phyloP scores from a whole-genome alignment of 495 filamentous ascomycete genomes.

The Lophiostoma macrostomum region DNA sequence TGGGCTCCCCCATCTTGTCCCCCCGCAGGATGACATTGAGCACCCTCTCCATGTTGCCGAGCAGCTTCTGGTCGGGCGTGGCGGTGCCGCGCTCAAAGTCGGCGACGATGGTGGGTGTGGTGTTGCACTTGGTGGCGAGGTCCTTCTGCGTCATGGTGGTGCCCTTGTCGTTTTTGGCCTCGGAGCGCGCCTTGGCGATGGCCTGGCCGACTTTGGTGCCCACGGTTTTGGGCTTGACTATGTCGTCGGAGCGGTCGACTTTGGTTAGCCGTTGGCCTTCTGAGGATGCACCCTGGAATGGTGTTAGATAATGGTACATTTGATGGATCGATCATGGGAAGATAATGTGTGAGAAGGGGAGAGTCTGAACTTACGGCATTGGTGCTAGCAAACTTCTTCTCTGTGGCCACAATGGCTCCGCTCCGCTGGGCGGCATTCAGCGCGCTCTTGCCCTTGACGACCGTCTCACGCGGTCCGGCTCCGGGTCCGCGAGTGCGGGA shows the following conservation, averaged over 20 bases:
- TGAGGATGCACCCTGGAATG: conserved; percentile 50
- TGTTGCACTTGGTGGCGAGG: conserved; percentile 90
- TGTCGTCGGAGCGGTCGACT: conserved; percentile 96
- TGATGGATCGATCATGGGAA: conserved; percentile 3
- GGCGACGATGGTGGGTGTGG: conserved; percentile 71
- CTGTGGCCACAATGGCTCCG: conserved; percentile 73
- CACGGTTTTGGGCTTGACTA: conserved; percentile 91
- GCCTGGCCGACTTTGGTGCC: conserved; percentile 74
- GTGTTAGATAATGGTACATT: background rate
- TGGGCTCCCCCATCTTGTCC: conserved; percentile 68
- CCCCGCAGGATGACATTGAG: conserved; percentile 84
- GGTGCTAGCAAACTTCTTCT: conserved; percentile 83
- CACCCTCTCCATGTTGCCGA: conserved; percentile 74
- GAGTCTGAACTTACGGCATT: conserved; percentile 65
- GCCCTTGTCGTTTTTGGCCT: conserved; percentile 48
- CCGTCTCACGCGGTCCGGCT: conserved; percentile 68
- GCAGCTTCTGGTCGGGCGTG: conserved; percentile 79
- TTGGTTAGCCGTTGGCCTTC: conserved; percentile 97
- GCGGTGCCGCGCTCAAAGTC: conserved; percentile 83
- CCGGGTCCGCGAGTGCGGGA: conserved; percentile 67
- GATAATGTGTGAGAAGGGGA: conserved; percentile 24
- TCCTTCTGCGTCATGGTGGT: conserved; percentile 96
- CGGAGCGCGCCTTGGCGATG: conserved; percentile 70
- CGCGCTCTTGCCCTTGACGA: conserved; percentile 80
- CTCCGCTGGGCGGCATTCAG: conserved; percentile 81